Evolutionary conservation across 2,329 filamentous ascomycete species (phyloP), one percentile per base, ranked within the genome.

Genomic region (Colletotrichum acutatum): DNA sequence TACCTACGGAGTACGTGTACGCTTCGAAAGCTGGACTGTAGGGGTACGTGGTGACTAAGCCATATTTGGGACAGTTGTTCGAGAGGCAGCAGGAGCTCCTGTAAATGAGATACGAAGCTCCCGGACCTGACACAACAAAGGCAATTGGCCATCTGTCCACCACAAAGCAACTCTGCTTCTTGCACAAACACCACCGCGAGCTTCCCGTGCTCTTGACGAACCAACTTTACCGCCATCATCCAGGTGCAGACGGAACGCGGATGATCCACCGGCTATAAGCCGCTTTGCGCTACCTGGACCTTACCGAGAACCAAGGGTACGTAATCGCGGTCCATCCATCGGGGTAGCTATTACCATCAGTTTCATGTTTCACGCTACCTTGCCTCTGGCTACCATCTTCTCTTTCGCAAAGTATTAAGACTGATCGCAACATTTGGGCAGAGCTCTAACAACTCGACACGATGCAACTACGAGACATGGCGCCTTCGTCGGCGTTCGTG

Each of bases 401-500:
- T 46, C 8, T 3, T 46, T 42, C 42, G 42, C 53, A 53, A 32
- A 8, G 32, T 32, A 7, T 14, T 19, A 52, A 34, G 12, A 30
- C 60, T 63, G 60, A 53, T 56, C 22, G 52, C 61, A 24, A 49
- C 12, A 16, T n/a, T 30, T 22, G 24, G 24, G 37, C 24, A 59
- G 58, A 72, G 53, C 34, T 46, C 37, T 16, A 61, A 46, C 56
- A 65, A 34, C 11, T 42, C 12, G n/a, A 22, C 52, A 61, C 70
- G 7, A 90, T 90, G 88, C 82, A 85, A 74, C 77, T 85, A 75
- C 82, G 80, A 80, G 81, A 83, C 67, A 78, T 82, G 75, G 83
- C 84, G 86, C 85, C 84, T 71, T 79, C 86, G 28, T 82, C 86
- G 80, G 86, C 86, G 80, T 84, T 90, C 64, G 79, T 89, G 26